Evolutionary conservation across 345 rosid genomes (phyloP).

Genomic region (Salix arbutifolia): DNA sequence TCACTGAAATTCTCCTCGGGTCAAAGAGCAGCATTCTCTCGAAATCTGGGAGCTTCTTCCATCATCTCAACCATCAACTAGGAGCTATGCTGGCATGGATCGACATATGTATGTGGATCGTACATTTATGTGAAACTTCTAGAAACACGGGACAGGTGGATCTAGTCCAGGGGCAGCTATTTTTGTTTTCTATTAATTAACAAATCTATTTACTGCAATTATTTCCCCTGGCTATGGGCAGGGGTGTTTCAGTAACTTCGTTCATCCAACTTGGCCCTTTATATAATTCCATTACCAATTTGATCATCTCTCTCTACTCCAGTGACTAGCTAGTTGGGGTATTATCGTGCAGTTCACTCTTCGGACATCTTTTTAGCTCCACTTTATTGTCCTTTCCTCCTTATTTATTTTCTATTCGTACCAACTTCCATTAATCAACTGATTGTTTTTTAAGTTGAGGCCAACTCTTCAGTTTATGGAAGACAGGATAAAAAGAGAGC

Average conservation of each 20-base stretch:
- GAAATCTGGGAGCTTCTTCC: neutral
- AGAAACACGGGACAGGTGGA: neutral
- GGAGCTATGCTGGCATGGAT: too few relatives aligned
- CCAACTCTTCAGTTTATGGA: neutral
- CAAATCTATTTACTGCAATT: neutral
- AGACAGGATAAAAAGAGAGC: neutral
- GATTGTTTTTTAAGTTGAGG: neutral
- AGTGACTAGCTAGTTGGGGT: neutral
- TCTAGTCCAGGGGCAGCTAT: too few relatives aligned
- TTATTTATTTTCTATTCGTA: neutral
- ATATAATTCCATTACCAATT: neutral
- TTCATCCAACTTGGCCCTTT: constrained; percentile 11
- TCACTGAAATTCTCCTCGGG: neutral
- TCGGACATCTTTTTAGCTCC: neutral
- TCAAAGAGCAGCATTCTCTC: neutral
- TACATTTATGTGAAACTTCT: neutral
- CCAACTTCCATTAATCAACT: constrained; percentile 26
- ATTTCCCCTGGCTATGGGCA: neutral
- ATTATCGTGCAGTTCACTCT: neutral
- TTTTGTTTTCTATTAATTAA: neutral
- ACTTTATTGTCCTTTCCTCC: constrained; percentile 2
- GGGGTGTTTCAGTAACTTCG: constrained; percentile 10
- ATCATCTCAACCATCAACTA: neutral
- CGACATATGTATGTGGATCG: too few relatives aligned
- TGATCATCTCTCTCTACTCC: neutral